Evolutionary conservation across 768 basidiomycete genomes (phyloP).

Genomic region (Suillus cothurnatus): DNA sequence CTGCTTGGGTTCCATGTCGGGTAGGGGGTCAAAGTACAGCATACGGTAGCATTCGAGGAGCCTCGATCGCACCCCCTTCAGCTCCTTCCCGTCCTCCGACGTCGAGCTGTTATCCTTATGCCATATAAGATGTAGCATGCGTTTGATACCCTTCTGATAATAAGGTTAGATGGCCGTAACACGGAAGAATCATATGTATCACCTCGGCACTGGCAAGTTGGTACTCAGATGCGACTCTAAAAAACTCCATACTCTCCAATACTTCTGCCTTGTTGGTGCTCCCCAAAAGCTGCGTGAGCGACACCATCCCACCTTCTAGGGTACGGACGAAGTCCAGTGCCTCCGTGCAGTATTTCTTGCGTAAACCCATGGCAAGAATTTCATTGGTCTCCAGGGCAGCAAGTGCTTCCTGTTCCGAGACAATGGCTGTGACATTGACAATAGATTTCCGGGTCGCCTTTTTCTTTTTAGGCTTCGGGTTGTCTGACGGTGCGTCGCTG

Average conservation of each 20-base stretch:
- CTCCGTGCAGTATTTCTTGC: constrained; percentile 86
- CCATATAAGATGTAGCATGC: constrained; percentile 98
- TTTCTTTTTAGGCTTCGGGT: constrained; percentile 43
- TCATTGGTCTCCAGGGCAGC: constrained; percentile 69
- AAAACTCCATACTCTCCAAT: constrained; percentile 87
- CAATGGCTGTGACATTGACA: constrained; percentile 68
- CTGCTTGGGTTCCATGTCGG: constrained; percentile 74
- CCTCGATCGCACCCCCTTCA: constrained; percentile 86
- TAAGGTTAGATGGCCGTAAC: constrained; percentile 9
- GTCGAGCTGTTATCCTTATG: constrained; percentile 86
- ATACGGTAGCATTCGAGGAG: constrained; percentile 86
- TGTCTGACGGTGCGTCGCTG: constrained; percentile 42
- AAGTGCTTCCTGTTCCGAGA: constrained; percentile 70
- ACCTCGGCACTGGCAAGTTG: constrained; percentile 80
- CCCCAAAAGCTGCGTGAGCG: constrained; percentile 76
- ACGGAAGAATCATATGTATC: constrained; percentile 12
- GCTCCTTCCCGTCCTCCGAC: constrained; percentile 74
- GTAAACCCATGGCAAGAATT: constrained; percentile 64
- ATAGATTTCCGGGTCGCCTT: constrained; percentile 67
- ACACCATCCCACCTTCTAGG: constrained; percentile 68
- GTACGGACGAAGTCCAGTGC: constrained; percentile 80
- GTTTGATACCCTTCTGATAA: constrained; percentile 80
- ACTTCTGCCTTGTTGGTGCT: constrained; percentile 86
- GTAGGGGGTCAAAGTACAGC: constrained; percentile 86
- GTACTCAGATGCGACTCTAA: constrained; percentile 80